Percentiles rank a stretch among this genome's conserved stretches.
phyloP scores from a whole-genome alignment of 768 basidiomycete species.

The Thelephora aurantiotincta region DNA sequence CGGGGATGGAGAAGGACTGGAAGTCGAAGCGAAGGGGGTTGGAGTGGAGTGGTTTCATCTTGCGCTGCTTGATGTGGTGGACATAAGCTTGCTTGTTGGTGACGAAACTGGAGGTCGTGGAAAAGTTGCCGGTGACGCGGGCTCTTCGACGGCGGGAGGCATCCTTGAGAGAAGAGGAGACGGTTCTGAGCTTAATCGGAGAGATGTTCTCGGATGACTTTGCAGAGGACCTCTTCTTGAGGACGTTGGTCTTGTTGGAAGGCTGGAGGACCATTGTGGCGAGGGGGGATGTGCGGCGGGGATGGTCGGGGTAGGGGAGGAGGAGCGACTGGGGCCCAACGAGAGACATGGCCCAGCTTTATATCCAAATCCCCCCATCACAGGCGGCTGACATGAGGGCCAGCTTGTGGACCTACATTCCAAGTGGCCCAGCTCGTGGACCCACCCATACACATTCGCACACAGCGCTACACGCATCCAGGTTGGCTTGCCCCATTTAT shows the following conservation, averaged over 20 bases:
- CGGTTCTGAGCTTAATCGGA: conserved; percentile 6
- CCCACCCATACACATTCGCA: too few relatives aligned
- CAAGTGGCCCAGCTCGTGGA: too few relatives aligned
- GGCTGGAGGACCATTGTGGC: conserved; percentile 5
- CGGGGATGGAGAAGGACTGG: background rate
- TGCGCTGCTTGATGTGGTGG: conserved; percentile 7
- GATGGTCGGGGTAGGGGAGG: background rate
- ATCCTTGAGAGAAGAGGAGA: conserved; percentile 8
- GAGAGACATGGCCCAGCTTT: background rate
- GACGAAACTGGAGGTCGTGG: conserved; percentile 1
- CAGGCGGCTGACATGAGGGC: too few relatives aligned
- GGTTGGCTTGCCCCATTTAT: too few relatives aligned
- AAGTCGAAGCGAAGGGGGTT: conserved; percentile 1
- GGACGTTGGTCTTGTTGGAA: conserved; percentile 7
- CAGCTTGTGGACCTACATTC: too few relatives aligned
- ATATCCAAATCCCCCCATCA: too few relatives aligned
- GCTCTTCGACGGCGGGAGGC: conserved; percentile 10
- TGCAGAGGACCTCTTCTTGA: conserved; percentile 8
- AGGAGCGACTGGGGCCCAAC: background rate
- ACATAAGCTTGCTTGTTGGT: conserved; percentile 4
- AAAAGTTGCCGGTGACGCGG: conserved; percentile 6
- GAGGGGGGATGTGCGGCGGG: background rate
- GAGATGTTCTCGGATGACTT: conserved; percentile 10
- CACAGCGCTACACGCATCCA: too few relatives aligned
- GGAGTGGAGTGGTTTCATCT: conserved; percentile 3